Evolutionary conservation across 129 eudicot genomes (phyloP).

Genomic region (Helianthus annuus): HanXRQr2.0-SUNRISE NC_035445.2:140609237-140609736

Average conservation of each 20-base stretch:
- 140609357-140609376: constrained; percentile 77
- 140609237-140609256: background rate
- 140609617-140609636: constrained; percentile 2
- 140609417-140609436: constrained; percentile 72
- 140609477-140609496: constrained; percentile 25
- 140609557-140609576: constrained; percentile 1
- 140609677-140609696: no score
- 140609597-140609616: constrained; percentile 34
- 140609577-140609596: constrained; percentile 6
- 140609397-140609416: constrained; percentile 79
- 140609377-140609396: constrained; percentile 54
- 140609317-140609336: constrained; percentile 20
- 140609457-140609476: background rate
- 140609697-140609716: background rate
- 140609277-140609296: constrained; percentile 19
- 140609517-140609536: background rate
- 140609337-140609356: constrained; percentile 44
- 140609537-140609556: constrained; percentile 5
- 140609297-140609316: background rate
- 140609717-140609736: background rate
- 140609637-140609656: background rate
- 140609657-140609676: no score
- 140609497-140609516: background rate
- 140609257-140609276: background rate
- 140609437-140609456: constrained; percentile 42